phyloP scores from a whole-genome alignment of 345 rosid species.

The Melaleuca alternifolia region DNA sequence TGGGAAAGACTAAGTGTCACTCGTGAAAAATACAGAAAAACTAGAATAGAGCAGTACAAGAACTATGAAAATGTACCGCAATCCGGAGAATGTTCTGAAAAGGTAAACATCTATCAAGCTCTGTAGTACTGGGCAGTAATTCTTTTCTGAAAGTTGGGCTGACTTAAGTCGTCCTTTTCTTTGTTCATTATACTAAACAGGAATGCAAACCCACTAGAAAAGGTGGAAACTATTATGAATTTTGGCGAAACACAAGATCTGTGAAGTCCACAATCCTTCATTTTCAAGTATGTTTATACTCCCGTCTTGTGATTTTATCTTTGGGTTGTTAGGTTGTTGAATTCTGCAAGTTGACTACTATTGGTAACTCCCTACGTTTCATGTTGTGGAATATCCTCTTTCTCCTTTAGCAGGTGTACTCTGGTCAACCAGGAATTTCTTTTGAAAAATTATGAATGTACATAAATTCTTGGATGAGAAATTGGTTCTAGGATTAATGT shows the following conservation, averaged over 20 bases:
- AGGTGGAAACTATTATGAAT: slow-evolving; percentile 34
- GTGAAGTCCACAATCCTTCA: slow-evolving; percentile 57
- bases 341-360: neutral
- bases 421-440: neutral
- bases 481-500: neutral
- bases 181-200: slow-evolving; percentile 6
- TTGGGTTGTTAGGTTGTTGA: neutral
- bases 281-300: slow-evolving; percentile 30
- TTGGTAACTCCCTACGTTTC: neutral
- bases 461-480: neutral
- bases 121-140: neutral
- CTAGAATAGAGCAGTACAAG: slow-evolving; percentile 51
- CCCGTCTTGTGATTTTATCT: neutral
- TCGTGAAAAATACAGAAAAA: slow-evolving; percentile 40
- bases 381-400: neutral
- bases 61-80: slow-evolving; percentile 44
- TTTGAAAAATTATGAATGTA: neutral
- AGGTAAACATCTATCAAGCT: slow-evolving; percentile 14
- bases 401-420: neutral
- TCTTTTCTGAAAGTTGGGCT: neutral
- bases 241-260: slow-evolving; percentile 44
- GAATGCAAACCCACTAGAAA: slow-evolving; percentile 31
- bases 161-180: neutral
- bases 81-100: slow-evolving; percentile 40
- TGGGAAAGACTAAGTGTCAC: slow-evolving; percentile 44